Base-by-base conservation (phyloP, 2,329 filamentous ascomycete genomes). In the Aureobasidium lini region DNA sequence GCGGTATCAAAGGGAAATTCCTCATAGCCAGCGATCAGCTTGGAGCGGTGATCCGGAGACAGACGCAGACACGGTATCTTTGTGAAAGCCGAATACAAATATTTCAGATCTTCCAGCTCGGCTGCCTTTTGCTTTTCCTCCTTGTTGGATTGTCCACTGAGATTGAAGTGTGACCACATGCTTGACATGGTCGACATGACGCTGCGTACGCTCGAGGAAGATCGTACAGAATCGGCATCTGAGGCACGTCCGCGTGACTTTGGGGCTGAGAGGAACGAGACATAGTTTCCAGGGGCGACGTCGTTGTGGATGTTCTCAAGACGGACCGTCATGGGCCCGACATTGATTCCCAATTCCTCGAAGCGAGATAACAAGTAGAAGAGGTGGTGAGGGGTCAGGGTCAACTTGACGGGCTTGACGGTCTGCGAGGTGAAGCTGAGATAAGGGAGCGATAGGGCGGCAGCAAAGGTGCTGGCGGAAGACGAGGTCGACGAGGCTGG, bases 1-100 rank as follows among this genome's bases (percentile, higher is more conserved):
- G 94, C 94, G 28, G 90, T 96, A 73, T 99, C 94, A 73, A 97
- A 96, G 2, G 94, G 94, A 66, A 97, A 99, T 73, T 96, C 93
- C 73, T 99, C 94, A 70, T 94, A 97, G 31, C 93, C 93, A 65
- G 87, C 84, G 66, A 99, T 96, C 62, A 96, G 79, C 57, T 88
- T 86, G 50, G 93, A 92, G 65, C 90, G 89, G 78, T 91, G 92
- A 73, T 99, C 94, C n/a, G 92, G 92, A 31, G 92, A 86, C 59
- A 99, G 79, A 64, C 88, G 86, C 63, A 99, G 79, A 69, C 90
- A 96, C 0, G 94, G 94, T 44, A 99, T 95, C 76, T 97, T 99
- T 69, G 94, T 99, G 71, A 97, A 99, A 60, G 94, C 90, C 43
- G 94, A 97, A 76, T 96, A 99, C 36, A 99, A 80, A 72, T 99